These are phyloP conservation scores for Umbelopsis sp. DNA, from an alignment of 371 early-diverging fungal species.

Conservation along the genomic window DNA sequence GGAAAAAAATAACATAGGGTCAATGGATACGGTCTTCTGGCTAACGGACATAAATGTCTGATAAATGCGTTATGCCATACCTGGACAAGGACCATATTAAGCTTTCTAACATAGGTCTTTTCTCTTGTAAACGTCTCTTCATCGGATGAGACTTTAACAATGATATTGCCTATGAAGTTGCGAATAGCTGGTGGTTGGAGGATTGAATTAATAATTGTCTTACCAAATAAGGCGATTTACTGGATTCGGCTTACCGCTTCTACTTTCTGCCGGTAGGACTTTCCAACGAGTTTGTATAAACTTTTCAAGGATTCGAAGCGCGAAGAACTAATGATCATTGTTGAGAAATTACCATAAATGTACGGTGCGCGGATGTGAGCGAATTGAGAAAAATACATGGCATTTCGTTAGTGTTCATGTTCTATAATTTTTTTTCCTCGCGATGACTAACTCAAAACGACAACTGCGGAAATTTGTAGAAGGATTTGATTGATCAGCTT, in stretches of 20 bases:
- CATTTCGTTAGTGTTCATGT: neutral
- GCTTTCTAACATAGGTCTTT: constrained; percentile 75
- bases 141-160: constrained; percentile 79
- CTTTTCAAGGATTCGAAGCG: constrained; percentile 91
- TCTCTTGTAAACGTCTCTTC: constrained; percentile 70
- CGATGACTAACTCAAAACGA: no score
- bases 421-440: neutral
- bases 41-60: no score
- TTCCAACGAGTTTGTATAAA: constrained; percentile 96
- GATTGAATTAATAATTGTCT: constrained; percentile 14
- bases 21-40: no score
- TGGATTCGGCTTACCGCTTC: constrained; percentile 62
- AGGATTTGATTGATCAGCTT: neutral
- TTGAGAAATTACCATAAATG: constrained; percentile 3
- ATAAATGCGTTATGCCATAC: constrained; percentile 32
- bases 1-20: no score
- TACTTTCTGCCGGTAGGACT: constrained; percentile 82
- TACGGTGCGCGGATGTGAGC: no score
- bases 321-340: constrained; percentile 76
- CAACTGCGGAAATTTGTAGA: neutral
- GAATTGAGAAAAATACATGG: no score
- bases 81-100: constrained; percentile 92
- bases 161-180: constrained; percentile 82
- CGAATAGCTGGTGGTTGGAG: constrained; percentile 68
- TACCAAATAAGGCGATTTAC: neutral